phyloP scores from a whole-genome alignment of 257 asterid species.

The Osmanthus fragrans region DNA sequence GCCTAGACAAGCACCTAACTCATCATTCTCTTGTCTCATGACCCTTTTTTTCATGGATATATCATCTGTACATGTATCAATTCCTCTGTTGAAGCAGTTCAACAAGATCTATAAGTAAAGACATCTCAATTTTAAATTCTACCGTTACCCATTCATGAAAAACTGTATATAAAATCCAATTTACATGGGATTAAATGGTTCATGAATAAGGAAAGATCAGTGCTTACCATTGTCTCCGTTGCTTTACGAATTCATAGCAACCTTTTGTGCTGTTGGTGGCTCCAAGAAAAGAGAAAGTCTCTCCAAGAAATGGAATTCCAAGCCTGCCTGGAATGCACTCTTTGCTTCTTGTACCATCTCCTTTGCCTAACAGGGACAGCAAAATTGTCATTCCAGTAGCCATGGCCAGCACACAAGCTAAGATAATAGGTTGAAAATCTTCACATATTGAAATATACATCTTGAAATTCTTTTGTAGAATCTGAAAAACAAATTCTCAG shows the following conservation, averaged over 20 bases:
- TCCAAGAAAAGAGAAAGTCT: slow-evolving; percentile 51
- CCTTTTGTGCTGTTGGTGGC: slow-evolving; percentile 63
- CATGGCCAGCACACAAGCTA: slow-evolving; percentile 25
- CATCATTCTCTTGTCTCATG: too few species aligned
- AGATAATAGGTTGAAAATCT: slow-evolving; percentile 11
- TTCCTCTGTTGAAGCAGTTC: too few species aligned
- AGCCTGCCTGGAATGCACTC: slow-evolving; percentile 46
- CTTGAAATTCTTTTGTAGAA: background rate
- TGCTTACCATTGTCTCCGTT: slow-evolving; percentile 43
- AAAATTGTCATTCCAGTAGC: slow-evolving; percentile 14
- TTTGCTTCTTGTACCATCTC: slow-evolving; percentile 9
- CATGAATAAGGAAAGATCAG: background rate
- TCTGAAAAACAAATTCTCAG: background rate
- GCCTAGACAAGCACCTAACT: too few species aligned
- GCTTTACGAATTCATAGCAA: slow-evolving; percentile 52
- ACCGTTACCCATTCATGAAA: background rate
- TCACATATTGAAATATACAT: background rate
- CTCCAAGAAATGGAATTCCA: slow-evolving; percentile 55
- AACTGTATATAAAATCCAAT: background rate
- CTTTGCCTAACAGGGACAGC: slow-evolving; percentile 12
- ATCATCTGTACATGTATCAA: too few species aligned
- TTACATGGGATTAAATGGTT: background rate
- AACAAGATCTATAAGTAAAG: too few species aligned
- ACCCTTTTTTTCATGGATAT: too few species aligned
- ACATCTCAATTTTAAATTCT: background rate